Evolutionary conservation across 176 grass and related monocot species (phyloP), one percentile per base, ranked within the genome.

Genomic region (Puccinellia tenuiflora): DNA sequence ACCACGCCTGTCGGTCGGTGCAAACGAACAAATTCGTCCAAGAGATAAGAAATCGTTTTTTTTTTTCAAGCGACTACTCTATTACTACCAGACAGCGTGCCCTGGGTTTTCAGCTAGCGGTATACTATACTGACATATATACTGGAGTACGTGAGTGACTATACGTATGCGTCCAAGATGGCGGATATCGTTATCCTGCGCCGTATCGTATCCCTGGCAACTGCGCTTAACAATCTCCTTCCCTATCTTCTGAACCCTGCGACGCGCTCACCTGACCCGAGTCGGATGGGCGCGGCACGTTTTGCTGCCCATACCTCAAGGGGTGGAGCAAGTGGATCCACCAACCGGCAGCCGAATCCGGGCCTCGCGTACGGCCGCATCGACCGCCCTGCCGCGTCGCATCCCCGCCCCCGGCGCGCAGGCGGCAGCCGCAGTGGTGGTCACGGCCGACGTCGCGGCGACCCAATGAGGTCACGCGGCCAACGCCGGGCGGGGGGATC

Each of bases 291-390:
- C 59, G 62, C 31, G 30, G 59, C 59, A 20, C 63, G 63, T 64
- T 13, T 2, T 2, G 28, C 30, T 17, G 40, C 70, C 70, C 30
- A 83, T 64, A 48, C 70, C 70, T 25, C 16, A 52, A 38, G 11
- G 1, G 11, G 1, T 40, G 8, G 10, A 40, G 39, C 35, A 38
- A 38, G 42, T 45, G 42, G 67, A 16, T 17, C 75, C 52, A 77
- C 7, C 75, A 39, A 56, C 51, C 51, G 74, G 74, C 74, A 56
- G 38, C 56, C 57, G 77, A 79, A 79, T 63, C 77, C 55, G 55
- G 16, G 22, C 54, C 3, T 3, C 53, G 73, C 22, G 75, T 40
- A 62, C 37, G 76, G 56, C 14, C 76, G n/a, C n/a, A n/a, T n/a
- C n/a, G n/a, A n/a, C n/a, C n/a, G n/a, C n/a, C n/a, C n/a, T n/a